Percentiles rank a stretch among this genome's conserved stretches.
Evolutionary conservation across 441 rosid genomes (phyloP).

Genomic region (Gossypium gossypioides): DNA sequence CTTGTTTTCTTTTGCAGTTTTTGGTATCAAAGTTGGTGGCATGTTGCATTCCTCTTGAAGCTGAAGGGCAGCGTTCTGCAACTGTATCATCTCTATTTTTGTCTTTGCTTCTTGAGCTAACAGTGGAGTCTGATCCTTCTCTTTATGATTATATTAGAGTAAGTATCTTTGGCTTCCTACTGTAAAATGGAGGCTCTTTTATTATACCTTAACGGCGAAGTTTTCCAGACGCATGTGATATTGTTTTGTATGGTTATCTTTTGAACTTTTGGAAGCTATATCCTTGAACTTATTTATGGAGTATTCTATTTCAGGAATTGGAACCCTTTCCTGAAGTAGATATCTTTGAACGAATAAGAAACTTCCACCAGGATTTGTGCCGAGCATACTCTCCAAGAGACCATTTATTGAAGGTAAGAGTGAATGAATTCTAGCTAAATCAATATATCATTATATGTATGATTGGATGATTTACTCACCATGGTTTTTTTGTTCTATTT

Average conservation of each 20-base stretch:
- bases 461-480: constrained; percentile 5
- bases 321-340: constrained; percentile 77
- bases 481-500: constrained; percentile 8
- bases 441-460: not conserved
- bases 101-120: constrained; percentile 60
- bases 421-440: constrained; percentile 11
- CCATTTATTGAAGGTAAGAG: constrained; percentile 69
- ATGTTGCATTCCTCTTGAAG: constrained; percentile 52
- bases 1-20: constrained; percentile 44
- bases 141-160: constrained; percentile 77
- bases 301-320: constrained; percentile 51
- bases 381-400: constrained; percentile 60
- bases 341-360: constrained; percentile 47
- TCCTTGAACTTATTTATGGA: constrained; percentile 9
- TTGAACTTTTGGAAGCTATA: constrained; percentile 8
- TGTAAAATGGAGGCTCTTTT: not conserved
- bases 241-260: constrained; percentile 8
- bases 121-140: constrained; percentile 54
- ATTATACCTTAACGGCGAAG: constrained; percentile 6
- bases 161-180: constrained; percentile 24
- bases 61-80: constrained; percentile 35
- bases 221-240: not conserved
- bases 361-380: constrained; percentile 55
- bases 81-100: constrained; percentile 46
- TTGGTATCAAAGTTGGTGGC: constrained; percentile 89